These are phyloP conservation scores for Cryoendolithus antarcticus DNA, from an alignment of 2,329 filamentous ascomycete genomes.

Conservation along the genomic window DNA sequence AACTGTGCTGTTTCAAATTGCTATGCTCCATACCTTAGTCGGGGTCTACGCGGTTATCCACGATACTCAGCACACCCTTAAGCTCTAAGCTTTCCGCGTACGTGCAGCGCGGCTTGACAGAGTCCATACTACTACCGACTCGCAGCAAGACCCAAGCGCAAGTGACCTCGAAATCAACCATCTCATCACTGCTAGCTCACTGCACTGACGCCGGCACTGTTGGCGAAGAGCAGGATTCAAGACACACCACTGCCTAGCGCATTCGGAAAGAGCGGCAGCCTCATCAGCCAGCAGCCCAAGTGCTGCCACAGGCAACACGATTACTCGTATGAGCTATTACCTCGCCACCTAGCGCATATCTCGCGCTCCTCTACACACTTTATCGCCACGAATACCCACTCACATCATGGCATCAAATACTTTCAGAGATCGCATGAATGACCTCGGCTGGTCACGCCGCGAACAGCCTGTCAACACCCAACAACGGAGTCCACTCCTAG, in stretches of 20 bases:
- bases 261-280: conserved; percentile 12
- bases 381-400: neutral
- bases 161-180: no score
- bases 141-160: no score
- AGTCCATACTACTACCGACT: no score
- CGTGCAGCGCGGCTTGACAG: no score
- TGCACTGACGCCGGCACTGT: no score
- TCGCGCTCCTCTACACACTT: conserved; percentile 1
- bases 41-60: no score
- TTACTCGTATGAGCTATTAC: conserved; percentile 5
- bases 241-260: conserved; percentile 1
- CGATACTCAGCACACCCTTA: no score
- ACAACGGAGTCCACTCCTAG: conserved; percentile 48
- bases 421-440: conserved; percentile 91
- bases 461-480: conserved; percentile 52
- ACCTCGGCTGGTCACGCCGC: conserved; percentile 84
- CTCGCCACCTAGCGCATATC: neutral
- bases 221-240: no score
- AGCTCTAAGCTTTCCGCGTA: no score
- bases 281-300: conserved; percentile 9
- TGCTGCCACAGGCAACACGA: conserved; percentile 18
- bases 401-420: conserved; percentile 66
- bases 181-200: no score
- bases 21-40: no score
- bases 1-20: no score